Conservation (phyloP, 2,329 filamentous ascomycete genomes). For the Chaetomiaceae sp. region DNA sequence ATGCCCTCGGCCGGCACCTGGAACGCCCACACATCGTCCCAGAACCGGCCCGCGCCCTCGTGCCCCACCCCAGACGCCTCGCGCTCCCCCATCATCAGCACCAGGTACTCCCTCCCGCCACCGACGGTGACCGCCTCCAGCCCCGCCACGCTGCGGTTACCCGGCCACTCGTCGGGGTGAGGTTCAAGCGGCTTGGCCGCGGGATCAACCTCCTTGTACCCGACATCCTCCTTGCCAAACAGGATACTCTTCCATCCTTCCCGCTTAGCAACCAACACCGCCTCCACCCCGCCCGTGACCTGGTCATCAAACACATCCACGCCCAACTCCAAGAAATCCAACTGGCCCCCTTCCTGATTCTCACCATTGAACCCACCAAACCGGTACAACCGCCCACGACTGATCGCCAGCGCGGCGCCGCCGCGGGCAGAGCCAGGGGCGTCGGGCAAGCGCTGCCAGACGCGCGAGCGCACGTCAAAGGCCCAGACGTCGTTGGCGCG, state of each 20-base stretch:
- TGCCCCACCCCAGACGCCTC: conserved; percentile 46
- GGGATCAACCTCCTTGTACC: conserved; percentile 34
- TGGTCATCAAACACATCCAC: conserved; percentile 53
- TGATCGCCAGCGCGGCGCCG: conserved; percentile 63
- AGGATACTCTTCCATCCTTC: conserved; percentile 52
- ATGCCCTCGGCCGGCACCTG: conserved; percentile 53
- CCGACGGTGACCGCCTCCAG: conserved; percentile 55
- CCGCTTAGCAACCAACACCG: conserved; percentile 44
- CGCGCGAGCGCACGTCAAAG: conserved; percentile 60
- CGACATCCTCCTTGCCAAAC: conserved; percentile 29
- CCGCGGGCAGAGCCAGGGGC: conserved; percentile 65
- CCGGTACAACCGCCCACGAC: conserved; percentile 63
- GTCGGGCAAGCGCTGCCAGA: conserved; percentile 64
- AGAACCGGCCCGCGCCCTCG: conserved; percentile 50
- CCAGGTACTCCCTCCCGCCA: conserved; percentile 57
- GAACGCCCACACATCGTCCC: conserved; percentile 60
- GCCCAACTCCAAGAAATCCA: conserved; percentile 62
- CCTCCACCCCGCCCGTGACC: conserved; percentile 38
- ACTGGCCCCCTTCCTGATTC: conserved; percentile 62
- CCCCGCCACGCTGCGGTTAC: conserved; percentile 48
- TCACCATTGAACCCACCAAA: conserved; percentile 77
- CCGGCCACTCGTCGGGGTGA: conserved; percentile 41
- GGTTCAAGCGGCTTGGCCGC: conserved; percentile 17
- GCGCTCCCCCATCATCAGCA: conserved; percentile 58
- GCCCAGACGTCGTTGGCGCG: conserved; percentile 69